These are phyloP conservation scores for Fusarium graminum DNA, from an alignment of 2,329 filamentous ascomycete species.

Conservation along the genomic window DNA sequence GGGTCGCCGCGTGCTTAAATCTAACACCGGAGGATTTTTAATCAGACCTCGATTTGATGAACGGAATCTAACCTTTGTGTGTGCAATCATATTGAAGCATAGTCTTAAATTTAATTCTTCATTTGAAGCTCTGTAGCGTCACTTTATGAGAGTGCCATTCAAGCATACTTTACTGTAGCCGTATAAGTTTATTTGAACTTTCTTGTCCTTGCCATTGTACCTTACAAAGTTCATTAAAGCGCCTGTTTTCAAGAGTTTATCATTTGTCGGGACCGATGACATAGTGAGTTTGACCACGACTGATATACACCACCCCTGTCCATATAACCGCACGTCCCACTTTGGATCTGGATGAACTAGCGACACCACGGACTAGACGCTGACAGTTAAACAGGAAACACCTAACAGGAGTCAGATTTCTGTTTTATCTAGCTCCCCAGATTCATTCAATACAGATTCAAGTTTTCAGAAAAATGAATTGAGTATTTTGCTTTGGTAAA, in stretches of 20 bases:
- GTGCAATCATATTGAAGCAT: neutral
- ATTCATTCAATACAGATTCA: neutral
- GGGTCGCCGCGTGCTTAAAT: slow-evolving; percentile 14
- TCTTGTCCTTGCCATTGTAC: neutral
- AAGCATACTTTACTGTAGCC: neutral
- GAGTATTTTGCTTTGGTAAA: neutral
- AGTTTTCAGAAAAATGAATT: neutral
- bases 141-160: neutral
- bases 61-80: neutral
- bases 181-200: neutral
- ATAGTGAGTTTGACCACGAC: neutral
- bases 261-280: neutral
- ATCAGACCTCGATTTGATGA: neutral
- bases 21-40: neutral
- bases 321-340: slow-evolving; percentile 27
- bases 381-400: slow-evolving; percentile 20
- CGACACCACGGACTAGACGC: slow-evolving; percentile 30
- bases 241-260: neutral
- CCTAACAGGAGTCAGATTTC: slow-evolving; percentile 1
- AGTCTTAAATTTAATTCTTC: neutral
- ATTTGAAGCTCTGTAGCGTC: neutral
- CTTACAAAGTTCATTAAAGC: neutral
- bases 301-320: slow-evolving; percentile 21
- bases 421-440: neutral
- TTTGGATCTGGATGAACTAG: slow-evolving; percentile 27